Evolutionary conservation across 2,329 filamentous ascomycete genomes (phyloP), one percentile per base, ranked within the genome.

Genomic region (Penicillium hesseltinei): DNA sequence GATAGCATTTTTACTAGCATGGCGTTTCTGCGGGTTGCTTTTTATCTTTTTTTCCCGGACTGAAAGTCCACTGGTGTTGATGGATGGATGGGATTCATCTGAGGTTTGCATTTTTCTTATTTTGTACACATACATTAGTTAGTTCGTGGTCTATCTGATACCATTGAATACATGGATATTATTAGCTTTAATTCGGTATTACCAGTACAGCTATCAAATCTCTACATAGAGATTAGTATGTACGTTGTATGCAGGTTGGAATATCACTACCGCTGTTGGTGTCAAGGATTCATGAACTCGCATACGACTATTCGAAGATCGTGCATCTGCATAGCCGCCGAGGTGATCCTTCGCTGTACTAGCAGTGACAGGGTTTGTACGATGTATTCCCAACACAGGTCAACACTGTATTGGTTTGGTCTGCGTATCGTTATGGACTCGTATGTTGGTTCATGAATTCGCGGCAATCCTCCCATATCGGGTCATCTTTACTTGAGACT

Each of bases 1-100:
- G 60, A 64, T 64, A 64, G 57, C 61, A 64, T 64, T 43, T 40
- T 33, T 59, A 47, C 35, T 48, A 55, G 52, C 55, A 63, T 62
- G 54, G 54, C 38, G 51, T 54, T 40, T 33, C 33, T 54, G 33
- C 8, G 33, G 13, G 39, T 33, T 48, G 15, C 7, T 33, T 46
- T 46, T 36, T 6, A 9, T 42, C 5, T 35, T 17, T 15, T 13
- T 17, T 35, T 44, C 38, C 2, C 10, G 36, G 51, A 40, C 35
- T 39, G 35, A 23, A 15, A 23, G 51, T 54, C 43, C 4, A 40
- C 17, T n/a, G 52, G 54, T 33, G 47, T 45, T 39, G 29, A 29
- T 8, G 13, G 39, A 23, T 21, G 29, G 27, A 25, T 39, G 23
- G 50, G 42, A 40, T 19, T 48, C 29, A 11, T 48, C 15, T 25